Evolutionary conservation across 2,329 filamentous ascomycete genomes (phyloP), one percentile per base, ranked within the genome.

Genomic region (Monosporascus sp.): DNA sequence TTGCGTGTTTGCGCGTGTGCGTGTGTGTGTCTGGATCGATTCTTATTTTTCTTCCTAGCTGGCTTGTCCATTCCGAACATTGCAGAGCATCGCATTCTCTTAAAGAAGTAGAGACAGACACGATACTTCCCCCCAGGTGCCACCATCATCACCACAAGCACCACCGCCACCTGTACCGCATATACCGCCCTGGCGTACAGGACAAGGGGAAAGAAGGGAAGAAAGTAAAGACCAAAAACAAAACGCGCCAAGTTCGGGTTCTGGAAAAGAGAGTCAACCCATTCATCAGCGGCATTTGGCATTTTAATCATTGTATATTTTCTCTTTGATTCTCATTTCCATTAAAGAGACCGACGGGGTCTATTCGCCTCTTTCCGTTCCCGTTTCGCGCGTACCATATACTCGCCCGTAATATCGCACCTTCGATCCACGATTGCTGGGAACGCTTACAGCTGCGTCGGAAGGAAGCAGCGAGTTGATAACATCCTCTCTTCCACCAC

Each of bases 11-110:
- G 43, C 43, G 43, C 16, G 19, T 24, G 40, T 43, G 40, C 5
- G 43, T 61, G 54, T 64, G 59, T 59, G 56, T 58, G 57, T 56
- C 31, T 14, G 60, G 51, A 57, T 56, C 64, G 60, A 59, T 64
- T 60, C 55, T 53, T 60, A 51, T 56, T 56, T 55, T 60, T 60
- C 58, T 61, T 61, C 43, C 43, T 46, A 34, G 11, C 31, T 31
- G 43, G 20, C 43, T 46, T 46, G 43, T 46, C 47, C 24, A 20
- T 48, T 14, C 34, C 24, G 11, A 46, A 26, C 22, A 19, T 46
- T 46, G 43, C 22, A 46, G 43, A 46, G 43, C 43, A 46, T 44
- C 43, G 43, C 43, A 46, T 46, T 46, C 43, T n/a, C 43, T 46
- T 27, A 20, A 46, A 46, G 43, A 46, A 46, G 22, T 4, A 46